A percentile compares a stretch with the other conserved stretches of the same genome.
Conservation (phyloP, 495 filamentous ascomycete genomes). For the Penicillium dipodomyicola region DNA sequence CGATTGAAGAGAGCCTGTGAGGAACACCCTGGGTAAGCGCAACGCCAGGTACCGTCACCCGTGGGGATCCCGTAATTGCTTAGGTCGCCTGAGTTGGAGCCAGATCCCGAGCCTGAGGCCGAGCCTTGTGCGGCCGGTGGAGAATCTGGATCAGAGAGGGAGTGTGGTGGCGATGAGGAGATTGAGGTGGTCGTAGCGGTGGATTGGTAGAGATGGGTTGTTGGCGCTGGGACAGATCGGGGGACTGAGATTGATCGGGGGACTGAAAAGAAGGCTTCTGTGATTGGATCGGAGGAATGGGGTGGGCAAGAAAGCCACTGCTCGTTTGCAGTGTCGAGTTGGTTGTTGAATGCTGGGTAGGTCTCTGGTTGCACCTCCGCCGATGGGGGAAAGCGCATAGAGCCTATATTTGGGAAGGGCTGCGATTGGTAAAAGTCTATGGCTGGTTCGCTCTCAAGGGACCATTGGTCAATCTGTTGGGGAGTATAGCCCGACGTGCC, state of each 20-base stretch:
- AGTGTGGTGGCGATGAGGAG: conserved; percentile 22
- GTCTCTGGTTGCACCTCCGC: conserved; percentile 9
- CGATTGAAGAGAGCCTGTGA: conserved; percentile 56
- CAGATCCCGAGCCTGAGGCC: neutral
- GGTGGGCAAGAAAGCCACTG: conserved; percentile 18
- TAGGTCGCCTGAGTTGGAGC: conserved; percentile 26
- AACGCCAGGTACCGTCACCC: conserved; percentile 48
- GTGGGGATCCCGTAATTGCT: conserved; percentile 33
- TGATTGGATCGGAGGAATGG: conserved; percentile 1
- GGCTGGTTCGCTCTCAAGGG: conserved; percentile 21
- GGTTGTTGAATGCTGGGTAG: conserved; percentile 15
- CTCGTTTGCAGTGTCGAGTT: conserved; percentile 8
- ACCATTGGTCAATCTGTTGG: conserved; percentile 27
- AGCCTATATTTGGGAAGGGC: conserved; percentile 12
- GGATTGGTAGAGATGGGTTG: neutral
- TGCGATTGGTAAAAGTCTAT: conserved; percentile 14
- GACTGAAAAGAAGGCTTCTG: conserved; percentile 19
- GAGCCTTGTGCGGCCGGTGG: neutral
- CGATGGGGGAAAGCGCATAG: conserved; percentile 13
- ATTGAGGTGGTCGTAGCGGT: conserved; percentile 1
- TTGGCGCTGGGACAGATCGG: neutral
- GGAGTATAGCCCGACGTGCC: conserved; percentile 17
- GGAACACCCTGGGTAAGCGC: conserved; percentile 56
- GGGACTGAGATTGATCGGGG: neutral
- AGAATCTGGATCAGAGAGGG: conserved; percentile 16